Conservation (phyloP, 805 yeast genomes). For the Tetrapisispora phaffii region DNA sequence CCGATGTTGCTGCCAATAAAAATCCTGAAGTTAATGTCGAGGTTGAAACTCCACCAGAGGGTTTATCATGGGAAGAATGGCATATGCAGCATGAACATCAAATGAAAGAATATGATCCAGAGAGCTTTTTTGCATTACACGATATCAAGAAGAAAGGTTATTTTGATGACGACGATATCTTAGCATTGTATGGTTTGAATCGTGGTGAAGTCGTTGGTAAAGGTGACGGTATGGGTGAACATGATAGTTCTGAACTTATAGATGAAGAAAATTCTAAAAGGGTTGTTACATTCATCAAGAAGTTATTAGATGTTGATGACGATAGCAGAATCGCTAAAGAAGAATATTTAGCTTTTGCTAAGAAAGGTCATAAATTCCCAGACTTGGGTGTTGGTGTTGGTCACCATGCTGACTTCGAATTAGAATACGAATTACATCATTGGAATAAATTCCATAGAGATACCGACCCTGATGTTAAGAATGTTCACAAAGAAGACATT, state of each 20-base stretch:
- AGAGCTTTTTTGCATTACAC: slow-evolving; percentile 70
- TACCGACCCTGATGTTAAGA: slow-evolving; percentile 70
- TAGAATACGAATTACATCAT: slow-evolving; percentile 89
- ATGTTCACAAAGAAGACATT: slow-evolving; percentile 78
- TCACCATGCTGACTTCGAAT: slow-evolving; percentile 88
- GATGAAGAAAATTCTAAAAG: slow-evolving; percentile 42
- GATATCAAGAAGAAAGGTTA: slow-evolving; percentile 54
- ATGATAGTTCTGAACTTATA: slow-evolving; percentile 55
- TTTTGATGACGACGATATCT: slow-evolving; percentile 51
- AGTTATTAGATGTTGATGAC: slow-evolving; percentile 51
- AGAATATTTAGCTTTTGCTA: slow-evolving; percentile 59
- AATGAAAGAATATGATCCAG: slow-evolving; percentile 61
- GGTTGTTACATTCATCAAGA: slow-evolving; percentile 47
- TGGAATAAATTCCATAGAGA: slow-evolving; percentile 76
- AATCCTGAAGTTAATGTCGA: slow-evolving; percentile 24
- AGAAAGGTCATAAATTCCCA: slow-evolving; percentile 65
- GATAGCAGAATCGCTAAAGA: slow-evolving; percentile 57
- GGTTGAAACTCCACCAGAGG: slow-evolving; percentile 39
- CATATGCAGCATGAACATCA: slow-evolving; percentile 90
- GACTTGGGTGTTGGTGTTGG: slow-evolving; percentile 92
- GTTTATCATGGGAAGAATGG: slow-evolving; percentile 67
- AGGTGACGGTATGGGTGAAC: slow-evolving; percentile 84
- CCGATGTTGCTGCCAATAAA: slow-evolving; percentile 2
- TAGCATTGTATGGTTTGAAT: slow-evolving; percentile 70
- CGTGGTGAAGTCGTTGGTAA: slow-evolving; percentile 69